Evolutionary conservation across 78 protist genomes (phyloP).

Genomic region (Tieghemostelium lacteum): DNA sequence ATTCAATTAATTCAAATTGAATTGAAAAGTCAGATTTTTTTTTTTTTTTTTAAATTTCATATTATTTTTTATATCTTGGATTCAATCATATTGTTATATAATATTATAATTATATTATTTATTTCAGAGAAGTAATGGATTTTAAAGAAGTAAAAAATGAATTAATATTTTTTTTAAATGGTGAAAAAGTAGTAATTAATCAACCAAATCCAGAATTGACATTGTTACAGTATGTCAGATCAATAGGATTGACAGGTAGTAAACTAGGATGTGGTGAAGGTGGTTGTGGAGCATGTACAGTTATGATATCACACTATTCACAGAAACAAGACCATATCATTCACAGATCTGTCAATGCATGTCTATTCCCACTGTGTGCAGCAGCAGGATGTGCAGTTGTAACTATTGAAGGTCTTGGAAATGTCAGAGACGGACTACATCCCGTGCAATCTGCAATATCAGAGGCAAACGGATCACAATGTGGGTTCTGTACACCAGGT

Average conservation of each 20-base stretch:
- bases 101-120: neutral
- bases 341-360: conserved; percentile 87
- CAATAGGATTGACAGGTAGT: conserved; percentile 88
- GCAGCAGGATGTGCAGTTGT: conserved; percentile 83
- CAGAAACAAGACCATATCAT: neutral
- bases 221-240: conserved; percentile 21
- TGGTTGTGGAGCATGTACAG: conserved; percentile 98
- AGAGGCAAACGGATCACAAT: conserved; percentile 90
- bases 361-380: conserved; percentile 89
- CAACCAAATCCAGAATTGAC: conserved; percentile 57
- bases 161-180: conserved; percentile 62
- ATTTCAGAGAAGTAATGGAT: neutral
- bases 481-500: conserved; percentile 98
- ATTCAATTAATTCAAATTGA: too few relatives aligned
- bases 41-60: neutral
- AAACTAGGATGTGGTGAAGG: conserved; percentile 97
- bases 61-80: neutral
- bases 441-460: conserved; percentile 81
- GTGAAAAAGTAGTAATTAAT: conserved; percentile 19
- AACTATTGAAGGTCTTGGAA: conserved; percentile 94
- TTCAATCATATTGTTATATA: neutral
- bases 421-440: conserved; percentile 48
- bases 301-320: conserved; percentile 75
- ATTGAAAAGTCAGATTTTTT: too few relatives aligned
- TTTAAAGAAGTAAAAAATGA: neutral